phyloP scores from a whole-genome alignment of 768 basidiomycete genomes.

The Hypsizygus marmoreus region DNA sequence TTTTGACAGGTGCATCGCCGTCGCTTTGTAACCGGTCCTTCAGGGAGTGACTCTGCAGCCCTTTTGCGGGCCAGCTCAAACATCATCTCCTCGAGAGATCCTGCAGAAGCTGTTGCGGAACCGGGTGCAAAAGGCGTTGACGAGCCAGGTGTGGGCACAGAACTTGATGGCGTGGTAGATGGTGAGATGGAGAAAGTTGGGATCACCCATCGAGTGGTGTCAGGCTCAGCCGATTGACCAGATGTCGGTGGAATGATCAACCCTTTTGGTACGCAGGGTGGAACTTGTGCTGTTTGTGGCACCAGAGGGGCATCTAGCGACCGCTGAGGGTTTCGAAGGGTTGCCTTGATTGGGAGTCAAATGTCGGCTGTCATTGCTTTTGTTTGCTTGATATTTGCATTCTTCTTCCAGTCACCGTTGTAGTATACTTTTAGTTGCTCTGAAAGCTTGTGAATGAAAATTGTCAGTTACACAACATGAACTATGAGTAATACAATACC shows the following conservation, averaged over 20 bases:
- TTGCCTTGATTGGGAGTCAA: not conserved
- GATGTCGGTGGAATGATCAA: not conserved
- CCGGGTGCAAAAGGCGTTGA: too few relatives aligned
- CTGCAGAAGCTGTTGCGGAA: too few relatives aligned
- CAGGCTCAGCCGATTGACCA: too few relatives aligned
- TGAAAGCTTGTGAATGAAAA: not conserved
- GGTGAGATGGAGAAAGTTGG: not conserved
- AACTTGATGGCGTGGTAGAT: too few relatives aligned
- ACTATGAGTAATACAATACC: not conserved
- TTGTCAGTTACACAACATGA: not conserved
- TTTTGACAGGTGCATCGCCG: too few relatives aligned
- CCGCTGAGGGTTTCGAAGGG: not conserved
- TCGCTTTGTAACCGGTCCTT: too few relatives aligned
- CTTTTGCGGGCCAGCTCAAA: too few relatives aligned
- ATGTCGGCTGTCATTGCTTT: slow-evolving; percentile 3
- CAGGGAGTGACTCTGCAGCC: too few relatives aligned
- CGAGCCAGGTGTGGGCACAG: too few relatives aligned
- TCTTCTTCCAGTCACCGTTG: slow-evolving; percentile 5
- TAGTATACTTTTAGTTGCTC: slow-evolving; percentile 7
- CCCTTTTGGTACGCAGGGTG: not conserved
- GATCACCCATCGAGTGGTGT: too few relatives aligned
- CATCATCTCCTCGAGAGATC: too few relatives aligned
- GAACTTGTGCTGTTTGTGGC: not conserved
- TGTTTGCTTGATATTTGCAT: slow-evolving; percentile 3
- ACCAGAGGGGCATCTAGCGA: not conserved